These are phyloP conservation scores for Pseudocercospora musae DNA, from an alignment of 2,329 filamentous ascomycete species.

Conservation along the genomic window DNA sequence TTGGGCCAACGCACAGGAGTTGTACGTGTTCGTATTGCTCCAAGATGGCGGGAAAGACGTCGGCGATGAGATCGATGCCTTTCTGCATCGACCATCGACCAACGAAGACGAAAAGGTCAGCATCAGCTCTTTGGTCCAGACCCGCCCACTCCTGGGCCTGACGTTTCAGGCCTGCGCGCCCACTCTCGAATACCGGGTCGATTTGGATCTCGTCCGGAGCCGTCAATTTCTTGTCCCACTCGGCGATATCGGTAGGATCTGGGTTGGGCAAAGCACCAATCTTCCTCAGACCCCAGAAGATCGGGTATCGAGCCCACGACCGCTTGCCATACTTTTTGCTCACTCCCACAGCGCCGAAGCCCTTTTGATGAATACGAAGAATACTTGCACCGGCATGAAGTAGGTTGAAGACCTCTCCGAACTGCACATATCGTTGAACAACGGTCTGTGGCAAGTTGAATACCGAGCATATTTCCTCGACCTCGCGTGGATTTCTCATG, in stretches of 20 bases:
- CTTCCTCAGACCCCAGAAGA: slow-evolving; percentile 62
- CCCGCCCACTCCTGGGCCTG: slow-evolving; percentile 67
- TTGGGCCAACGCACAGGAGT: slow-evolving; percentile 60
- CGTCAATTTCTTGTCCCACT: slow-evolving; percentile 53
- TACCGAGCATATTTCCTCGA: slow-evolving; percentile 59
- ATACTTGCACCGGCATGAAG: slow-evolving; percentile 62
- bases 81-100: slow-evolving; percentile 67
- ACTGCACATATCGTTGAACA: slow-evolving; percentile 61
- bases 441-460: slow-evolving; percentile 58
- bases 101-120: slow-evolving; percentile 64
- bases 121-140: slow-evolving; percentile 56
- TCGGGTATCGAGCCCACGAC: slow-evolving; percentile 62
- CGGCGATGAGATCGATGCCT: slow-evolving; percentile 63
- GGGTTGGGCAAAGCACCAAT: slow-evolving; percentile 63
- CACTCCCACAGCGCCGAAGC: slow-evolving; percentile 65
- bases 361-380: slow-evolving; percentile 61
- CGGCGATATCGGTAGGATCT: slow-evolving; percentile 60
- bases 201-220: slow-evolving; percentile 49
- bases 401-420: slow-evolving; percentile 65
- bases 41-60: slow-evolving; percentile 60
- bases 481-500: slow-evolving; percentile 58
- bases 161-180: slow-evolving; percentile 50
- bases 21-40: slow-evolving; percentile 58
- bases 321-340: slow-evolving; percentile 65
- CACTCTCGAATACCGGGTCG: slow-evolving; percentile 53